Evolutionary conservation across 2,329 filamentous ascomycete species (phyloP).

Genomic region (Ustulina deusta): DNA sequence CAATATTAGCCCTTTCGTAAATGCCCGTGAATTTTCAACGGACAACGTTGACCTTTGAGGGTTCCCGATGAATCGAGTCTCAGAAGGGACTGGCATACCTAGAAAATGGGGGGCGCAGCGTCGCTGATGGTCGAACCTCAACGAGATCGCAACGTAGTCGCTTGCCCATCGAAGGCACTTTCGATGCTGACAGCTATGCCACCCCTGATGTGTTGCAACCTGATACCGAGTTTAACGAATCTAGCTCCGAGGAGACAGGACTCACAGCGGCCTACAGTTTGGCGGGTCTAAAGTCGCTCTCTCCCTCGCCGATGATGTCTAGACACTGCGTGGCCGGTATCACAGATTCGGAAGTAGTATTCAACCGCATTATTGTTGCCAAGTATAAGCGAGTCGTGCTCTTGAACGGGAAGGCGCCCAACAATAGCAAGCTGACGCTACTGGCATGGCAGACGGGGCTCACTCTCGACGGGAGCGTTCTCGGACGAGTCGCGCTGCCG

Average conservation of each 20-base stretch:
- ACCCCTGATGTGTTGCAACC: slow-evolving; percentile 42
- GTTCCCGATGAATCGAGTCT: slow-evolving; percentile 2
- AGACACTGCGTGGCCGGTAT: slow-evolving; percentile 72
- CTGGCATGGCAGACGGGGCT: slow-evolving; percentile 67
- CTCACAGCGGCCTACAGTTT: slow-evolving; percentile 72
- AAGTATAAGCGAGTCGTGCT: slow-evolving; percentile 72
- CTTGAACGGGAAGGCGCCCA: slow-evolving; percentile 68
- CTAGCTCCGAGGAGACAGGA: slow-evolving; percentile 68
- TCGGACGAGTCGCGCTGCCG: slow-evolving; percentile 68
- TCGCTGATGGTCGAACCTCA: not conserved
- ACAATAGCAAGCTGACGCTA: slow-evolving; percentile 67
- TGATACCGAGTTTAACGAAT: slow-evolving; percentile 62
- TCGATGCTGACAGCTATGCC: slow-evolving; percentile 35
- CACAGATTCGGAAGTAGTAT: slow-evolving; percentile 61
- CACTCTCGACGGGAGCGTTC: slow-evolving; percentile 72
- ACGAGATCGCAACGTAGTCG: not conserved
- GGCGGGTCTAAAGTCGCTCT: slow-evolving; percentile 67
- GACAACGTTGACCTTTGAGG: too few relatives aligned
- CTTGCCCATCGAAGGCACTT: not conserved
- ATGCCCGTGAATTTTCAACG: too few relatives aligned
- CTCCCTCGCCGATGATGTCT: slow-evolving; percentile 63
- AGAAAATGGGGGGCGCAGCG: not conserved
- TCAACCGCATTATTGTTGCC: slow-evolving; percentile 69
- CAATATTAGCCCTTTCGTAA: too few relatives aligned
- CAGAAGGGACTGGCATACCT: not conserved